A percentile compares a stretch with the other conserved stretches of the same genome.
These are phyloP conservation scores for Iodosphaeria phyllophila DNA, from an alignment of 2,329 filamentous ascomycete species.

Conservation along the genomic window DNA sequence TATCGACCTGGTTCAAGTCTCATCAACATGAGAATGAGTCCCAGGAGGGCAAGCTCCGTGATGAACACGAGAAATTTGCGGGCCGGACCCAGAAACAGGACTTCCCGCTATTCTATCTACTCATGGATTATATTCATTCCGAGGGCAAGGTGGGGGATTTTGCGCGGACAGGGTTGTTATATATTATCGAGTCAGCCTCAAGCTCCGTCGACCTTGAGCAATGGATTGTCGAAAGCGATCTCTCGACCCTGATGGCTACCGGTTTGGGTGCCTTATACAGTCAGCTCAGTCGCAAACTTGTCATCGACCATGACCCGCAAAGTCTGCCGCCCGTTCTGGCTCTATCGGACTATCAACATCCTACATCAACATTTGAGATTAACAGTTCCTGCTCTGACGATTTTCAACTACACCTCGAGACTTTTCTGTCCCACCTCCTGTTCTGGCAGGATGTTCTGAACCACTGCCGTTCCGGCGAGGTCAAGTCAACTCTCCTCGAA, in stretches of 20 bases:
- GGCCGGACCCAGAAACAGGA: slow-evolving; percentile 78
- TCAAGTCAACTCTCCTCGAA: slow-evolving; percentile 82
- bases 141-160: slow-evolving; percentile 93
- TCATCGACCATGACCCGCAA: slow-evolving; percentile 58
- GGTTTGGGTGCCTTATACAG: slow-evolving; percentile 64
- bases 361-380: slow-evolving; percentile 48
- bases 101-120: slow-evolving; percentile 86
- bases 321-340: slow-evolving; percentile 68
- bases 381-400: slow-evolving; percentile 56
- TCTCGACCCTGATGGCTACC: slow-evolving; percentile 93
- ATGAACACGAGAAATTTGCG: slow-evolving; percentile 50
- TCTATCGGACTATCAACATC: slow-evolving; percentile 74
- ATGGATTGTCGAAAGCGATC: slow-evolving; percentile 93
- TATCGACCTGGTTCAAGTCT: slow-evolving; percentile 80
- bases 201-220: slow-evolving; percentile 68
- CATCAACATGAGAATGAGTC: slow-evolving; percentile 14
- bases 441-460: slow-evolving; percentile 99
- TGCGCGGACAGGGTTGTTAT: slow-evolving; percentile 79
- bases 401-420: slow-evolving; percentile 74
- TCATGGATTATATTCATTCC: slow-evolving; percentile 93
- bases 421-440: slow-evolving; percentile 81
- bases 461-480: slow-evolving; percentile 79
- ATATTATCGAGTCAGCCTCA: slow-evolving; percentile 87
- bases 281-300: slow-evolving; percentile 56
- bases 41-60: slow-evolving; percentile 20